Conservation (phyloP, 805 yeast genomes). For the Myxozyma geophila region DNA sequence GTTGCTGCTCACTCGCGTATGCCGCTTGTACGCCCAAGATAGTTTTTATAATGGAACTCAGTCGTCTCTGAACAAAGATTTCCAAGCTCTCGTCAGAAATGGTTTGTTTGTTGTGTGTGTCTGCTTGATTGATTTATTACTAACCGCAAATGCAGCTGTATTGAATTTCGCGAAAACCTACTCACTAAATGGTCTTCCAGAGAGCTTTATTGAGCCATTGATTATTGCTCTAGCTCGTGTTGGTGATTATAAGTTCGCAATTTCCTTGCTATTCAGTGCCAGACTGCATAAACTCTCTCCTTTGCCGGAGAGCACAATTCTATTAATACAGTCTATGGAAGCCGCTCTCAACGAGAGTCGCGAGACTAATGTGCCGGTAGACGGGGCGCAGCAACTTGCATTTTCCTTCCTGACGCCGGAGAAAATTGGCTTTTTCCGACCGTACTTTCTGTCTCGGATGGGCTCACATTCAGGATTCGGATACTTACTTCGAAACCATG, state of each 20-base stretch:
- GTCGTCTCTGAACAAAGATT: background rate
- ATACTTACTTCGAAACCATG: conserved; percentile 3
- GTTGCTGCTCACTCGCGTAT: background rate
- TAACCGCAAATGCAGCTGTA: background rate
- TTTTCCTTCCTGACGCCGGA: background rate
- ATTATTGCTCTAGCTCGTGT: background rate
- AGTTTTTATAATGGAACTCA: background rate
- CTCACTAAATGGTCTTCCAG: conserved; percentile 18
- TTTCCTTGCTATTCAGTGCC: conserved; percentile 11
- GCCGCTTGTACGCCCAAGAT: background rate
- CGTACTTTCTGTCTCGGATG: conserved; percentile 15
- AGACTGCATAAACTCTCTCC: conserved; percentile 16
- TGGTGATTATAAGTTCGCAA: conserved; percentile 4
- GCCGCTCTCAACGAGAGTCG: background rate
- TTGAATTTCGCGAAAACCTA: background rate
- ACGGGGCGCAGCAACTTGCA: background rate
- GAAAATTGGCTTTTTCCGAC: conserved; percentile 22
- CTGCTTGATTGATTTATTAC: background rate
- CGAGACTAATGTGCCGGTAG: background rate
- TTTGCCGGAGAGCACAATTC: background rate
- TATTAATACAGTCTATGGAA: background rate
- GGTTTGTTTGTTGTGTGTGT: background rate
- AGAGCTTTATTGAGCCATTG: conserved; percentile 15
- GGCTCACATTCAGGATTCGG: background rate
- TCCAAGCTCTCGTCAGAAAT: background rate